These are phyloP conservation scores for Monascus purpureus DNA, from an alignment of 495 filamentous ascomycete genomes.

Conservation along the genomic window DNA sequence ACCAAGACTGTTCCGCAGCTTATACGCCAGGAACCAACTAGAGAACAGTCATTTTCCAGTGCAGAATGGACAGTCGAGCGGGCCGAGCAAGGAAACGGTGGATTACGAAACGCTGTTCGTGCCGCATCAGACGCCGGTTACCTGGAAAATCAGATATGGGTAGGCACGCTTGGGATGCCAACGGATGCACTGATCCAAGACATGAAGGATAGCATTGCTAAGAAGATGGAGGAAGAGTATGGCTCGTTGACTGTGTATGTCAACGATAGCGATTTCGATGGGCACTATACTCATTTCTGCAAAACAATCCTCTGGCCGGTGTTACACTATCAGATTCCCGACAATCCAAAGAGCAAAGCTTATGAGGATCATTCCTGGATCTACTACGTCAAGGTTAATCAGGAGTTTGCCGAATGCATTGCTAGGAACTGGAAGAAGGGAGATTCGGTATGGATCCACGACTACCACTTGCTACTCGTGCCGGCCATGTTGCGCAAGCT, in stretches of 20 bases:
- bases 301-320: conserved; percentile 85
- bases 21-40: neutral
- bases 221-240: conserved; percentile 62
- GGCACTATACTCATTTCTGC: conserved; percentile 87
- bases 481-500: conserved; percentile 79
- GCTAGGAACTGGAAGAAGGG: conserved; percentile 82
- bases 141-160: conserved; percentile 61
- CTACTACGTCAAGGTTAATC: conserved; percentile 81
- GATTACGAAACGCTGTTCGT: conserved; percentile 71
- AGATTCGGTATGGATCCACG: conserved; percentile 86
- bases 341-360: conserved; percentile 94
- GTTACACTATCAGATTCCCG: conserved; percentile 92
- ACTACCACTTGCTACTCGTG: conserved; percentile 90
- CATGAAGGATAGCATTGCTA: conserved; percentile 64
- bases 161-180: conserved; percentile 84
- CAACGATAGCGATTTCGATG: conserved; percentile 78
- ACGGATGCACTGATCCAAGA: conserved; percentile 62
- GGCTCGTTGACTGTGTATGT: conserved; percentile 71
- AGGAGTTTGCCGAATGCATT: conserved; percentile 79
- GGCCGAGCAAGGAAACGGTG: conserved; percentile 82
- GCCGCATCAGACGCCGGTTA: conserved; percentile 53
- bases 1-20: neutral
- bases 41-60: conserved; percentile 33
- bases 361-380: conserved; percentile 94
- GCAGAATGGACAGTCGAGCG: conserved; percentile 71